Conservation (phyloP, 495 filamentous ascomycete species). For the Penicillium tannophilum region DNA sequence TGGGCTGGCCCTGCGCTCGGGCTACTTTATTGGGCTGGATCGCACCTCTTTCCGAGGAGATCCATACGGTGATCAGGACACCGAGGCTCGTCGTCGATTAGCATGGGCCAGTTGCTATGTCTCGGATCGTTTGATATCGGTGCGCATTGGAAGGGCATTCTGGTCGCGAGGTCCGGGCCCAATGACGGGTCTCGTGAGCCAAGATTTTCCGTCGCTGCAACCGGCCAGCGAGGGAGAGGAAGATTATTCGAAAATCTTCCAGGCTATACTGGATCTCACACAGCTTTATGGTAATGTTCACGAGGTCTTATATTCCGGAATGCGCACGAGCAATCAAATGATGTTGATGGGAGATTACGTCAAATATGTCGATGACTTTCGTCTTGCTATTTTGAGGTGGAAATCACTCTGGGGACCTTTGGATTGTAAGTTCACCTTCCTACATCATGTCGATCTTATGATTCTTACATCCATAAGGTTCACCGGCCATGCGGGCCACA, state of each 20-base stretch:
- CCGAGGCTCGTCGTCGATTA: conserved; percentile 57
- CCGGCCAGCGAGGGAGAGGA: conserved; percentile 55
- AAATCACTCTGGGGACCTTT: conserved; percentile 64
- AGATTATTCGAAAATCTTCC: conserved; percentile 63
- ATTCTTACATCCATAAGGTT: conserved; percentile 43
- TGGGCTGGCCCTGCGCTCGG: conserved; percentile 63
- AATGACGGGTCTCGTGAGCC: conserved; percentile 59
- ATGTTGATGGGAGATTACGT: conserved; percentile 68
- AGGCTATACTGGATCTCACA: conserved; percentile 64
- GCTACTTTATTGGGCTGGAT: conserved; percentile 64
- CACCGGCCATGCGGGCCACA: conserved; percentile 57
- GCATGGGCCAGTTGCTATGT: conserved; percentile 68
- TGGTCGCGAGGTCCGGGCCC: conserved; percentile 68
- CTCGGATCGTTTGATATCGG: conserved; percentile 64
- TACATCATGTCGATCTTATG: neutral
- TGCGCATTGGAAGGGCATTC: conserved; percentile 64
- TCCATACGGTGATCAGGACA: conserved; percentile 48
- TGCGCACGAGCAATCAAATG: conserved; percentile 63
- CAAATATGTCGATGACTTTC: conserved; percentile 68
- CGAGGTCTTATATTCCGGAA: conserved; percentile 65
- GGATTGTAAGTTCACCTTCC: conserved; percentile 41
- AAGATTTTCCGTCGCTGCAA: conserved; percentile 63
- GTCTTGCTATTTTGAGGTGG: conserved; percentile 61
- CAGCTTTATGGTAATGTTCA: conserved; percentile 70
- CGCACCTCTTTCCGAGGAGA: conserved; percentile 56